These are phyloP conservation scores for Diaporthe vaccinii DNA, from an alignment of 2,329 filamentous ascomycete genomes.

Conservation along the genomic window DNA sequence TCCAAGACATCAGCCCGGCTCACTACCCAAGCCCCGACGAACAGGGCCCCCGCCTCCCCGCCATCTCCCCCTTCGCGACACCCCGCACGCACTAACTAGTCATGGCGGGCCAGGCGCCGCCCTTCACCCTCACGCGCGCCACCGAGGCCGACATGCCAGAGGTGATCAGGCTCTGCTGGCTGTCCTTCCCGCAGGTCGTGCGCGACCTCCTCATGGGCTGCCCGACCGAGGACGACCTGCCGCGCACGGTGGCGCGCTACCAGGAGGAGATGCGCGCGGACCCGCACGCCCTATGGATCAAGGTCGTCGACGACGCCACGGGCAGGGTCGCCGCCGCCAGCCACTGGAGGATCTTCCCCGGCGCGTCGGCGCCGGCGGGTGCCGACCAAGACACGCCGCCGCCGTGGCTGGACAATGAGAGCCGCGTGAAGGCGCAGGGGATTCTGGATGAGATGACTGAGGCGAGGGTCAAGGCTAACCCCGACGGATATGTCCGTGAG, in stretches of 20 bases:
- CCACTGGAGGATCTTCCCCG: constrained; percentile 52
- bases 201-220: constrained; percentile 43
- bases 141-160: constrained; percentile 40
- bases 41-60: background rate
- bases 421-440: constrained; percentile 50
- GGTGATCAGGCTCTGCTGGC: constrained; percentile 39
- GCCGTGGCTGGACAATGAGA: constrained; percentile 50
- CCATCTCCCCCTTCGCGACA: background rate
- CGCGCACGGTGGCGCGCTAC: constrained; percentile 44
- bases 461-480: constrained; percentile 49
- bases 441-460: constrained; percentile 49
- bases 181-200: constrained; percentile 37
- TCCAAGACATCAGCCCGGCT: background rate
- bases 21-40: background rate
- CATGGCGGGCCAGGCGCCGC: constrained; percentile 3
- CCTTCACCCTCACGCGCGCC: constrained; percentile 29
- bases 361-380: constrained; percentile 41
- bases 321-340: constrained; percentile 52
- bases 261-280: constrained; percentile 41
- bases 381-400: constrained; percentile 41
- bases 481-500: constrained; percentile 15
- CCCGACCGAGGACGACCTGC: constrained; percentile 42
- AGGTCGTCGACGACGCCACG: constrained; percentile 52
- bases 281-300: constrained; percentile 51
- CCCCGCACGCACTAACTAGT: background rate